phyloP scores from a whole-genome alignment of 495 filamentous ascomycete species.

The Pseudomonodictys pantanalensis region DNA sequence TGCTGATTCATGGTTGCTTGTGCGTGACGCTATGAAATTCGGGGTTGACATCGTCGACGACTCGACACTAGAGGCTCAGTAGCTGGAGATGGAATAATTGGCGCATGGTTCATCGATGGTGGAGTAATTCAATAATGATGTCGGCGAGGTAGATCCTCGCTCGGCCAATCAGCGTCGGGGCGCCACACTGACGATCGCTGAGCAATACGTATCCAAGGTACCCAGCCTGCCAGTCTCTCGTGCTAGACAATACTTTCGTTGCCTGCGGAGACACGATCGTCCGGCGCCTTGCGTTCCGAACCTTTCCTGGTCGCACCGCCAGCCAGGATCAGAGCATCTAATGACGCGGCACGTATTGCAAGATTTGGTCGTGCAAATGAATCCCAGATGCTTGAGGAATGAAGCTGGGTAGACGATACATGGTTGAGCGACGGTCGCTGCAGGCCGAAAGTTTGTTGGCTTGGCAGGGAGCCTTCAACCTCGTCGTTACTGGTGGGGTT shows the following conservation, averaged over 20 bases:
- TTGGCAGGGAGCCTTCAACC: constrained; percentile 23
- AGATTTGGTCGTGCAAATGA: background rate
- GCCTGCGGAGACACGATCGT: background rate
- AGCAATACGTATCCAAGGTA: constrained; percentile 12
- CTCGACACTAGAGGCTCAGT: background rate
- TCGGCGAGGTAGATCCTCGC: constrained; percentile 23
- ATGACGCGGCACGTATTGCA: background rate
- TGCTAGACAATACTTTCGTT: background rate
- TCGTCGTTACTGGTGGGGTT: background rate
- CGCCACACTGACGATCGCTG: background rate
- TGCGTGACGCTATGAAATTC: background rate
- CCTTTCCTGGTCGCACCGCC: background rate
- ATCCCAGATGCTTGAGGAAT: background rate
- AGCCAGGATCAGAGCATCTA: background rate
- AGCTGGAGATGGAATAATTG: background rate
- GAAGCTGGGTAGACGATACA: background rate
- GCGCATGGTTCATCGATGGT: background rate
- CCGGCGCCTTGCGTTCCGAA: no score
- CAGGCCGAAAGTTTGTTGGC: constrained; percentile 12
- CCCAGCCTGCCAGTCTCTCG: background rate
- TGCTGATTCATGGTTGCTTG: background rate
- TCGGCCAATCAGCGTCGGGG: background rate
- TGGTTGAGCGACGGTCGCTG: background rate
- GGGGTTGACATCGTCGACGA: background rate
- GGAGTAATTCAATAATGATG: constrained; percentile 14